These are phyloP conservation scores for Daldinia caldariorum DNA, from an alignment of 495 filamentous ascomycete genomes.

Conservation along the genomic window DNA sequence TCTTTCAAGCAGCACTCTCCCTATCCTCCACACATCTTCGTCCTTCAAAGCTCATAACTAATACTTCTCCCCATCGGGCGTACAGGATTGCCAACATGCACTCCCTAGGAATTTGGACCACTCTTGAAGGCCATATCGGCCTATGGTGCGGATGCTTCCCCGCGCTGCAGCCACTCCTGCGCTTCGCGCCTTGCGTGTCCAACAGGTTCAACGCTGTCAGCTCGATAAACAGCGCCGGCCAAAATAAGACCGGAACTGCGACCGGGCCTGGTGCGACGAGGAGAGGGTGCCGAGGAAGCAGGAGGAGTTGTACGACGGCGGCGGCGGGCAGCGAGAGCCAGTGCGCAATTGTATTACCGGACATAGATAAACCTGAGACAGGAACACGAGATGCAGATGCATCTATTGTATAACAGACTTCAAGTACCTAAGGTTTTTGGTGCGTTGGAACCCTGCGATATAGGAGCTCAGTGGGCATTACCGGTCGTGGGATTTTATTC, in stretches of 20 bases:
- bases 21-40: background rate
- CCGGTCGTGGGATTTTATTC: background rate
- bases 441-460: background rate
- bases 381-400: constrained; percentile 2
- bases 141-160: constrained; percentile 51
- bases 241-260: background rate
- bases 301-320: background rate
- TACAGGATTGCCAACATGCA: constrained; percentile 43
- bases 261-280: constrained; percentile 2
- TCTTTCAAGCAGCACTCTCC: background rate
- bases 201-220: constrained; percentile 38
- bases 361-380: constrained; percentile 11
- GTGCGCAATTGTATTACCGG: constrained; percentile 24
- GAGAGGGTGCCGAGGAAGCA: constrained; percentile 8
- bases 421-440: background rate
- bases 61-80: background rate
- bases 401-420: constrained; percentile 14
- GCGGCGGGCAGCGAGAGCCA: constrained; percentile 36
- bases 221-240: constrained; percentile 8
- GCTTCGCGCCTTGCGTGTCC: constrained; percentile 16
- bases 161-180: constrained; percentile 46
- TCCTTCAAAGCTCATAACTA: constrained; percentile 5
- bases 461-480: background rate
- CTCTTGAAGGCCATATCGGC: constrained; percentile 49
- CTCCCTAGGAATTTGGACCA: constrained; percentile 47